A percentile compares a stretch with the other conserved stretches of the same genome.
Evolutionary conservation across 2,329 filamentous ascomycete genomes (phyloP).

Genomic region (Zalaria sp.): DNA sequence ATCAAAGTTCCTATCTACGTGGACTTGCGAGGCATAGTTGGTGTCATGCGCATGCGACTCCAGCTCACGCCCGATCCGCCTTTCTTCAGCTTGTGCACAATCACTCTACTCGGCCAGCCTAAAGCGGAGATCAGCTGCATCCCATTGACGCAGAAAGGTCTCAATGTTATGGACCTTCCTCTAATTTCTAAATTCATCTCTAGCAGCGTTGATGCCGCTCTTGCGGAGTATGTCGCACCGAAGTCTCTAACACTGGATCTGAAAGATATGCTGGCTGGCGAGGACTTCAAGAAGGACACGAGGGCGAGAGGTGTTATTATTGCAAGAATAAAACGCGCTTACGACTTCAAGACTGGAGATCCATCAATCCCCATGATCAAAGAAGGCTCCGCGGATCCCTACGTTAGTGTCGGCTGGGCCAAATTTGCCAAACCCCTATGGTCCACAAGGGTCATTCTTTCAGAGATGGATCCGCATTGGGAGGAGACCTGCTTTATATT

Average conservation of each 20-base stretch:
- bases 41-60: constrained; percentile 52
- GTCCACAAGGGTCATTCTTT: constrained; percentile 50
- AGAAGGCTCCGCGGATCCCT: constrained; percentile 51
- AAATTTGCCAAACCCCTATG: constrained; percentile 60
- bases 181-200: constrained; percentile 64
- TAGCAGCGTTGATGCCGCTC: constrained; percentile 56
- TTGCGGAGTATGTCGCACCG: constrained; percentile 63
- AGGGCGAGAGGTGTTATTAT: constrained; percentile 48
- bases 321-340: constrained; percentile 51
- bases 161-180: constrained; percentile 64
- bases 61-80: constrained; percentile 65
- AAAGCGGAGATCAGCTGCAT: constrained; percentile 58
- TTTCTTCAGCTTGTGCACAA: constrained; percentile 60
- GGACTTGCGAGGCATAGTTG: constrained; percentile 57
- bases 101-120: constrained; percentile 63
- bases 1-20: constrained; percentile 56
- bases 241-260: constrained; percentile 61
- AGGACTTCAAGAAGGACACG: constrained; percentile 69
- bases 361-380: constrained; percentile 45
- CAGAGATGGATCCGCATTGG: constrained; percentile 56
- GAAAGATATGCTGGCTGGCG: constrained; percentile 63
- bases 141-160: constrained; percentile 51
- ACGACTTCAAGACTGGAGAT: constrained; percentile 60
- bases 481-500: constrained; percentile 56
- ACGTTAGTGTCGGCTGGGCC: constrained; percentile 60